phyloP scores from a whole-genome alignment of 257 asterid genomes.

The Solanum chilense region DNA sequence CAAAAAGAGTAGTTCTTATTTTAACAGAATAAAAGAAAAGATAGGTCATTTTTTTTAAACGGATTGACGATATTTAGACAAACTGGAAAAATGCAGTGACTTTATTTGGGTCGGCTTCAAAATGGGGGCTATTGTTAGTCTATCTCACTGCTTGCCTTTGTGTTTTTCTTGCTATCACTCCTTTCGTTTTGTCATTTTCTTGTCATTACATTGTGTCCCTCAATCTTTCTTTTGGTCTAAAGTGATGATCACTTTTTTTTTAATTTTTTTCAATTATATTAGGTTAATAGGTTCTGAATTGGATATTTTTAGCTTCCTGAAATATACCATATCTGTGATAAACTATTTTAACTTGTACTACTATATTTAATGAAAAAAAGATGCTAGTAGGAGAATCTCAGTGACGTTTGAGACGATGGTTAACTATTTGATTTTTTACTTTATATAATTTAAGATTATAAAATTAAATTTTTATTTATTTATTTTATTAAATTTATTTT shows the following conservation, averaged over 20 bases:
- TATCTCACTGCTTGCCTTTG: background rate
- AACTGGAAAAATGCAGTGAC: background rate
- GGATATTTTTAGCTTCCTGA: background rate
- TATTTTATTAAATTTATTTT: too few relatives aligned
- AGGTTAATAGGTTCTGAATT: background rate
- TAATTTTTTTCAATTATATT: background rate
- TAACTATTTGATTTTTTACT: too few relatives aligned
- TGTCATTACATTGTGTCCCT: background rate
- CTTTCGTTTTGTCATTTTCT: background rate
- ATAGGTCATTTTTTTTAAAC: too few relatives aligned
- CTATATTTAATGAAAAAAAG: background rate
- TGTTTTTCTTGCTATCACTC: background rate
- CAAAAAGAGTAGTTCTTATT: fast-evolving
- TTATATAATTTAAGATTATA: too few relatives aligned
- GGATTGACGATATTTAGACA: background rate
- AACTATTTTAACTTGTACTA: background rate
- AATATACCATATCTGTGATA: background rate
- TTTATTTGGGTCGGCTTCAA: background rate
- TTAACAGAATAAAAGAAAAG: too few relatives aligned
- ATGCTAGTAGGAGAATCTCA: background rate
- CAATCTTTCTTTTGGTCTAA: background rate
- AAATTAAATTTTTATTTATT: too few relatives aligned
- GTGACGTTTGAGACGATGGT: too few relatives aligned
- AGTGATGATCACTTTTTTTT: background rate
- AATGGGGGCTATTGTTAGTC: background rate